Conservation (phyloP, 495 filamentous ascomycete genomes). For the Talaromyces proteolyticus region DNA sequence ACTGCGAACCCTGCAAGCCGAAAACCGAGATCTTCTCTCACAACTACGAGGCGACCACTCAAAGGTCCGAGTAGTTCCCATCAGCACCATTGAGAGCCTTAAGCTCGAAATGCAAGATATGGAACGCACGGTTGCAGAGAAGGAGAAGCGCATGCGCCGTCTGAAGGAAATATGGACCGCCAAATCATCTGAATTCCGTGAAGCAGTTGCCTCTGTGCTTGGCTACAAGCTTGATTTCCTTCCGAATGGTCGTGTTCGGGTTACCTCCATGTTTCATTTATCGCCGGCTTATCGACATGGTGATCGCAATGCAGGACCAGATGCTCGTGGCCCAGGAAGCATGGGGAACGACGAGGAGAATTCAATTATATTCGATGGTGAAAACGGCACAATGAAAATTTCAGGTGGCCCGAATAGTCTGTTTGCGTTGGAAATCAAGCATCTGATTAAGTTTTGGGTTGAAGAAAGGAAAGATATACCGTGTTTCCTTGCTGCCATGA, state of each 20-base stretch:
- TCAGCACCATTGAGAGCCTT: constrained; percentile 66
- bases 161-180: constrained; percentile 85
- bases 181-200: constrained; percentile 88
- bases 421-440: constrained; percentile 79
- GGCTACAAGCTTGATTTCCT: constrained; percentile 93
- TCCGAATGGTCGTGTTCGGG: constrained; percentile 83
- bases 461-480: constrained; percentile 86
- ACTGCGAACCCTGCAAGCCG: constrained; percentile 66
- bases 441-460: constrained; percentile 89
- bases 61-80: constrained; percentile 56
- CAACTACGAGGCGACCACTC: constrained; percentile 54
- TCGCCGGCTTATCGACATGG: constrained; percentile 48
- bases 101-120: constrained; percentile 68
- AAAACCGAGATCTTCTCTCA: constrained; percentile 76
- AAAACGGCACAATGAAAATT: constrained; percentile 95
- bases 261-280: constrained; percentile 74
- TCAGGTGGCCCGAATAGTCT: constrained; percentile 78
- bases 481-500: constrained; percentile 83
- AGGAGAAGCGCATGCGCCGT: constrained; percentile 77
- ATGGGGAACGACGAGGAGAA: constrained; percentile 61
- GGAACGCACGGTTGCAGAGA: constrained; percentile 65
- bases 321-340: constrained; percentile 41
- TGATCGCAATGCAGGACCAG: constrained; percentile 41
- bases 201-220: constrained; percentile 81
- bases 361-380: constrained; percentile 93